Evolutionary conservation across 176 grass and related monocot species (phyloP).

Genomic region (Paspalum vaginatum): DNA sequence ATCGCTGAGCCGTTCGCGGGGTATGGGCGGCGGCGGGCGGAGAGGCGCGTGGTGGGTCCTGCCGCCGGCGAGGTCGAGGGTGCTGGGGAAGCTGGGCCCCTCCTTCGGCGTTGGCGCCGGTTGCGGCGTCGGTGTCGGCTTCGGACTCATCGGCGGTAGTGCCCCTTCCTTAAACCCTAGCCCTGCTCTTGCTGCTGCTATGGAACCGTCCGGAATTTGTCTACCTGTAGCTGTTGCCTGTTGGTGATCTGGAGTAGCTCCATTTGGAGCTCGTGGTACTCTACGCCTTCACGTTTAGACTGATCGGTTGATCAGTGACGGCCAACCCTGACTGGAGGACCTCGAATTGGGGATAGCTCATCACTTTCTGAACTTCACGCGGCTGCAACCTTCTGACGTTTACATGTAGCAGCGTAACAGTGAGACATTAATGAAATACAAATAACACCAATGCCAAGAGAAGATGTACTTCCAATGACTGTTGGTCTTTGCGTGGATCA

Average conservation of each 20-base stretch:
- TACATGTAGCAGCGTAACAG: background rate
- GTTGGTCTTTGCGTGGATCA: no score
- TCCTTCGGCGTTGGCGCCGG: conserved; percentile 55
- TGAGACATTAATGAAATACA: background rate
- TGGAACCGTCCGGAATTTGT: background rate
- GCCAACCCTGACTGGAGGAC: background rate
- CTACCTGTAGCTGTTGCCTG: background rate
- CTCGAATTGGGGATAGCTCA: background rate
- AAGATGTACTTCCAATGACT: no score
- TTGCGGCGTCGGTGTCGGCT: conserved; percentile 58
- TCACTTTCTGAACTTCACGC: background rate
- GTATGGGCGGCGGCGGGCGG: background rate
- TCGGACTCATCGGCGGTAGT: conserved; percentile 64
- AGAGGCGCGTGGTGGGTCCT: conserved; percentile 23
- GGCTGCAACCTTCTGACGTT: background rate
- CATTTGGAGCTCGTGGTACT: background rate
- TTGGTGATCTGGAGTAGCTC: no score
- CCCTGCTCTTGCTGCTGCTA: background rate
- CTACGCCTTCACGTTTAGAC: background rate
- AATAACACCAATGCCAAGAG: background rate
- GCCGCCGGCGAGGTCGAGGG: conserved; percentile 50
- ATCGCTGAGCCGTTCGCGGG: background rate
- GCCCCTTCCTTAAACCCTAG: no score
- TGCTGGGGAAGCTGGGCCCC: conserved; percentile 57
- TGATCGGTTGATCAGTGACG: background rate